These are phyloP conservation scores for Thalassiosira pacifica DNA, from an alignment of 352 stramenopile species.

Conservation along the genomic window DNA sequence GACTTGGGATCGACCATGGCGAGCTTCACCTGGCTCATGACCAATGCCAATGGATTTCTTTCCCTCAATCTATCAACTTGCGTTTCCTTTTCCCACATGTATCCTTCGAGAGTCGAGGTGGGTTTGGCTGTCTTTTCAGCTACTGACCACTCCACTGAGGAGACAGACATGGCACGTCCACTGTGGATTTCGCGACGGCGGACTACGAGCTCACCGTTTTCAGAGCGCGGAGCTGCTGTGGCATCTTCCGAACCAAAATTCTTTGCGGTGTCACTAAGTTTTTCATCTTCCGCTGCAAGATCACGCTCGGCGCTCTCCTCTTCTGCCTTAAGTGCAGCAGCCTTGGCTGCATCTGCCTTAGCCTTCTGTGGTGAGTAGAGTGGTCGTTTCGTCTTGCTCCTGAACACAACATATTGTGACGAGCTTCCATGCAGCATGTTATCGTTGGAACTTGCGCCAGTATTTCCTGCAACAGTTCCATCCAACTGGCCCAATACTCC, in stretches of 20 bases:
- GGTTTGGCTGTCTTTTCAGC: constrained; percentile 82
- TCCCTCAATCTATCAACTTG: constrained; percentile 85
- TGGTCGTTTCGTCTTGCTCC: constrained; percentile 76
- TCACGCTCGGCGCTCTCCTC: constrained; percentile 44
- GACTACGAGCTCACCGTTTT: constrained; percentile 82
- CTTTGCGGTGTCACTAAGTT: constrained; percentile 38
- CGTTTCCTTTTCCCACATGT: constrained; percentile 92
- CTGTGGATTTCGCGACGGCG: constrained; percentile 81
- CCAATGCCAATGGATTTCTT: constrained; percentile 76
- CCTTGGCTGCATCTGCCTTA: constrained; percentile 22
- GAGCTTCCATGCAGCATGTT: constrained; percentile 77
- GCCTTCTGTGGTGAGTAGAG: constrained; percentile 67
- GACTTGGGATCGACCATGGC: constrained; percentile 68
- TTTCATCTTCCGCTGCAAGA: constrained; percentile 51
- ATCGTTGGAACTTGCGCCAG: constrained; percentile 19
- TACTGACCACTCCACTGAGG: constrained; percentile 84
- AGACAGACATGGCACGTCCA: constrained; percentile 79
- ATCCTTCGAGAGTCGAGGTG: constrained; percentile 89
- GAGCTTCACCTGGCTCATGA: constrained; percentile 75
- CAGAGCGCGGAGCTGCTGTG: constrained; percentile 66
- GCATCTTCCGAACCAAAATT: constrained; percentile 29
- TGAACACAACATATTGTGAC: constrained; percentile 76
- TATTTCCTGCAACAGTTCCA: constrained; percentile 39
- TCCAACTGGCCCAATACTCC: constrained; percentile 78
- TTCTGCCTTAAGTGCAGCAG: constrained; percentile 41